Conservation (phyloP, 345 rosid species). For the Dovyalis caffra region DNA sequence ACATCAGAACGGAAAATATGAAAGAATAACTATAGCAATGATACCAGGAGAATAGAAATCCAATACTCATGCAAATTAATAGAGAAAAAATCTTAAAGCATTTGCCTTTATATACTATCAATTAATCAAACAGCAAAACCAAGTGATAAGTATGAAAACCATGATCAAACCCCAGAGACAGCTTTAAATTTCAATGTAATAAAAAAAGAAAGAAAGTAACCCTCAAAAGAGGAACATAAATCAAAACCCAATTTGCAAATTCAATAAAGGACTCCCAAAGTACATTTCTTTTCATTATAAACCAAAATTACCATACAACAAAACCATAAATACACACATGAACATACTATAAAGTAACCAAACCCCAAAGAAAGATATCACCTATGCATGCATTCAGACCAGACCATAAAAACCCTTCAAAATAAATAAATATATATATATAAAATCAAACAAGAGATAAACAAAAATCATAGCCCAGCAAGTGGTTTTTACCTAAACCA, state of each 20-base stretch:
- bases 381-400: neutral
- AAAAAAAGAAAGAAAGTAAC: neutral
- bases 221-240: neutral
- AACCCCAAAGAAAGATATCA: neutral
- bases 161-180: no score
- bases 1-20: neutral
- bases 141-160: no score
- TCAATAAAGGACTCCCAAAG: neutral
- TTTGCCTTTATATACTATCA: neutral
- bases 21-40: neutral
- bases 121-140: no score
- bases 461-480: neutral
- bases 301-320: neutral
- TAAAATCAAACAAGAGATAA: neutral
- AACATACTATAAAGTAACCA: neutral
- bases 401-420: neutral
- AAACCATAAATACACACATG: neutral
- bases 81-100: neutral
- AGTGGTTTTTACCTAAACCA: neutral
- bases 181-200: no score
- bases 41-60: neutral
- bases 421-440: no score
- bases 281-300: no score
- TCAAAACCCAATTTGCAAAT: neutral
- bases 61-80: neutral